A percentile compares a stretch with the other conserved stretches of the same genome.
These are phyloP conservation scores for Podospora tetraspora DNA, from an alignment of 495 filamentous ascomycete species.

Conservation along the genomic window DNA sequence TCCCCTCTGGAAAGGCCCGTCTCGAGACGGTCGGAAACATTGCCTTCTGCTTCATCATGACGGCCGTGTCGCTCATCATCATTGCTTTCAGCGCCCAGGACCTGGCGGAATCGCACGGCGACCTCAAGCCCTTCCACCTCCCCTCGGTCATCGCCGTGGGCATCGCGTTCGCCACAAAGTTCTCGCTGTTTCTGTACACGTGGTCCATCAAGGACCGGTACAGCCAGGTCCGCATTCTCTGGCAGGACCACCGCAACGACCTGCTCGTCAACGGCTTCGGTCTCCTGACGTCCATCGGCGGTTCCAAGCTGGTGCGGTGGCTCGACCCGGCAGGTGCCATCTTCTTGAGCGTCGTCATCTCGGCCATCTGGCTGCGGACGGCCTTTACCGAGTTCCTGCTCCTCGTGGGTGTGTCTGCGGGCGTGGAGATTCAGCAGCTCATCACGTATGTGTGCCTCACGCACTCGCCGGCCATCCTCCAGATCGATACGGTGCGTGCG, in stretches of 20 bases:
- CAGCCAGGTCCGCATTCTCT: constrained; percentile 82
- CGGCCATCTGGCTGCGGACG: constrained; percentile 72
- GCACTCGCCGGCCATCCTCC: constrained; percentile 69
- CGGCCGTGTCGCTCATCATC: constrained; percentile 79
- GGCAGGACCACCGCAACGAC: constrained; percentile 88
- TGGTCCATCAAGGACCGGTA: constrained; percentile 85
- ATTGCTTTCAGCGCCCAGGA: constrained; percentile 80
- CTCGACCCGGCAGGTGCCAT: constrained; percentile 92
- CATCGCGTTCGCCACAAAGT: constrained; percentile 78
- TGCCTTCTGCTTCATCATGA: constrained; percentile 96
- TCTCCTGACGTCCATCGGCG: constrained; percentile 81
- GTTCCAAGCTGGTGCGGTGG: constrained; percentile 87
- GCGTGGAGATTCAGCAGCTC: constrained; percentile 80
- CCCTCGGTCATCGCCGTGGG: constrained; percentile 85
- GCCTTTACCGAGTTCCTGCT: constrained; percentile 87
- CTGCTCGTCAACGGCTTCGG: constrained; percentile 88
- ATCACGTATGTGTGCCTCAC: constrained; percentile 98
- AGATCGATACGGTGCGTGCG: constrained; percentile 90
- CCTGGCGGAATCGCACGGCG: constrained; percentile 46
- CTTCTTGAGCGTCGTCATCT: constrained; percentile 70
- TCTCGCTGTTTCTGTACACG: constrained; percentile 83
- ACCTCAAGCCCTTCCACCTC: constrained; percentile 63
- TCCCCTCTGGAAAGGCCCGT: constrained; percentile 89
- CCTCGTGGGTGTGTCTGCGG: constrained; percentile 81
- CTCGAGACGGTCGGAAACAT: constrained; percentile 97